Percentiles rank a stretch among this genome's conserved stretches.
phyloP scores from a whole-genome alignment of 768 basidiomycete genomes.

The Cystobasidium tubakii region DNA sequence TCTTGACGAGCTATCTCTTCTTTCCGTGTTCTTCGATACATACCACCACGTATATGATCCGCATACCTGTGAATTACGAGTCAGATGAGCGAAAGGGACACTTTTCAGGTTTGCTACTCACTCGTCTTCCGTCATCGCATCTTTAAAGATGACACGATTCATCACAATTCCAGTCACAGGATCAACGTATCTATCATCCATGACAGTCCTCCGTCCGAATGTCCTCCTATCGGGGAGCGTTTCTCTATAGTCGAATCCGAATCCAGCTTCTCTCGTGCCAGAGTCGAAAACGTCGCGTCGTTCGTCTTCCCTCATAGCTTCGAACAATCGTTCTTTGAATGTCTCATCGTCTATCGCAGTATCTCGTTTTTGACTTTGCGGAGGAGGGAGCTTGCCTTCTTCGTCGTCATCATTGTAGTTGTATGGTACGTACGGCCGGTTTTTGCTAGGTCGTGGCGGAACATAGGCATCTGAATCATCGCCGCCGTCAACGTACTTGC shows the following conservation, averaged over 20 bases:
- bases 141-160: conserved; percentile 32
- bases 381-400: conserved; percentile 12
- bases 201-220: background rate
- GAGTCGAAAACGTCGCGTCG: conserved; percentile 25
- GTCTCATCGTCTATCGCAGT: conserved; percentile 26
- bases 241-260: conserved; percentile 36
- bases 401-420: conserved; percentile 24
- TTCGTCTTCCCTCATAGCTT: conserved; percentile 40
- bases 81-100: background rate
- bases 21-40: conserved; percentile 42
- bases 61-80: conserved; percentile 37
- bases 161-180: conserved; percentile 23
- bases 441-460: conserved; percentile 32
- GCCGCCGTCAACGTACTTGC: background rate
- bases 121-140: conserved; percentile 45
- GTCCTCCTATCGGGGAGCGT: conserved; percentile 25
- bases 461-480: conserved; percentile 33
- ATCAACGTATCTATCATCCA: conserved; percentile 25
- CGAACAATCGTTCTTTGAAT: conserved; percentile 33
- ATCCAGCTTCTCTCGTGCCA: conserved; percentile 11
- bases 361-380: conserved; percentile 8
- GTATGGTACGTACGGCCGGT: conserved; percentile 32
- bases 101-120: no score
- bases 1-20: conserved; percentile 42
- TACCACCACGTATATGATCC: conserved; percentile 43